phyloP scores from a whole-genome alignment of 1,284 basidiomycete species.

The Wallemia ichthyophaga region DNA sequence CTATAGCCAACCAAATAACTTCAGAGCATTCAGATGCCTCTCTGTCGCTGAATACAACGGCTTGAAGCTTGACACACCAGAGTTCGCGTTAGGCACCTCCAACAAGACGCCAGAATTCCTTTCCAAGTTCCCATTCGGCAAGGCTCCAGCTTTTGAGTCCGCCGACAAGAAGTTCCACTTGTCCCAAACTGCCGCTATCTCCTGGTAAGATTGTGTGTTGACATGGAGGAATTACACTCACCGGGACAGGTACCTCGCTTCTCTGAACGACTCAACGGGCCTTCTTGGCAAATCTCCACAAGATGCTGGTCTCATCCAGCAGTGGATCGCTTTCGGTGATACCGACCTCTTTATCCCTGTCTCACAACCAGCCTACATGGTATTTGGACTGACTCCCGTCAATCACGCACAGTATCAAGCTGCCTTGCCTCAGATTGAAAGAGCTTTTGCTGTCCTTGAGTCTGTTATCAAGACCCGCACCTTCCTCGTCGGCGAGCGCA shows the following conservation, averaged over 20 bases:
- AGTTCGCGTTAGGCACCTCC: conserved; percentile 34
- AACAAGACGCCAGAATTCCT: conserved; percentile 51
- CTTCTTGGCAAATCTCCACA: conserved; percentile 28
- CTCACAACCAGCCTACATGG: conserved; percentile 10
- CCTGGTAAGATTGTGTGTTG: too few relatives aligned
- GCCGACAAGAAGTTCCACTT: conserved; percentile 43
- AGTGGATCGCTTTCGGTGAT: conserved; percentile 35
- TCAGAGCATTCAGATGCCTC: conserved; percentile 18
- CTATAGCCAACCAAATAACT: conserved; percentile 1
- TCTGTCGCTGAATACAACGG: conserved; percentile 41
- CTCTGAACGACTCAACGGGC: conserved; percentile 32
- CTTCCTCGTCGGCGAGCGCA: conserved; percentile 73
- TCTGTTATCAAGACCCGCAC: conserved; percentile 45
- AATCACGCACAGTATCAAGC: conserved; percentile 15
- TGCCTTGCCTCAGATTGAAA: conserved; percentile 17
- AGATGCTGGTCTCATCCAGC: conserved; percentile 30
- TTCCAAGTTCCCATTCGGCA: conserved; percentile 48
- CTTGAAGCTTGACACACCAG: conserved; percentile 28
- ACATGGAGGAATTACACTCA: too few relatives aligned
- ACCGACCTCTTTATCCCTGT: conserved; percentile 21
- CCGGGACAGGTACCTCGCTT: conserved; percentile 56
- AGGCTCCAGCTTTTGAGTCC: conserved; percentile 53
- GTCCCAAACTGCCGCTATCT: conserved; percentile 49
- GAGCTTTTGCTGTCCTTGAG: conserved; percentile 22
- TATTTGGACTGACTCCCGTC: conserved; percentile 12